These are phyloP conservation scores for Cryptosporidium parvum DNA, from an alignment of 169 alveolate genomes.

Conservation along the genomic window DNA sequence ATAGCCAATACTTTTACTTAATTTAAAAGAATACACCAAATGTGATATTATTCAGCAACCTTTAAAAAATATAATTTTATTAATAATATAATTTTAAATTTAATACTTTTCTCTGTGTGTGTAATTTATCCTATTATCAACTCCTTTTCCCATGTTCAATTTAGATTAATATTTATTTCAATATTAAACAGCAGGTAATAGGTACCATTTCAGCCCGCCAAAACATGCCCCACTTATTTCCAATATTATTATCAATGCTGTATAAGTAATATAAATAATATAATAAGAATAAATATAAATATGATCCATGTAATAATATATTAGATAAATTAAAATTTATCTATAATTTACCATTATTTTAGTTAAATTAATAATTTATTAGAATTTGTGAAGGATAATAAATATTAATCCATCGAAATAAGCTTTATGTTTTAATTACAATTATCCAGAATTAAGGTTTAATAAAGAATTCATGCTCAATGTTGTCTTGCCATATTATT, in stretches of 20 bases:
- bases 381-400: neutral
- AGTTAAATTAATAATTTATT: neutral
- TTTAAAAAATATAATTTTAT: no score
- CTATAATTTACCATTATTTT: neutral
- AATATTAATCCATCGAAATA: neutral
- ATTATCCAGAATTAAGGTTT: neutral
- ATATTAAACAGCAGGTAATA: neutral
- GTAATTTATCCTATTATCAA: neutral
- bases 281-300: neutral
- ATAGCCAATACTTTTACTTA: neutral
- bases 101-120: neutral
- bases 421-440: neutral
- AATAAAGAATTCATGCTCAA: neutral
- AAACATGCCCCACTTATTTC: slow-evolving; percentile 11
- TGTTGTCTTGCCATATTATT: slow-evolving; percentile 1
- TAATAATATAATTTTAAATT: no score
- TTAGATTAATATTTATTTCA: neutral
- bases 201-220: neutral
- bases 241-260: neutral
- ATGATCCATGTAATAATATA: slow-evolving; percentile 14
- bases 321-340: neutral
- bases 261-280: neutral
- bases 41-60: neutral
- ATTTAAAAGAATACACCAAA: neutral
- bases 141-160: neutral